These are phyloP conservation scores for Fusarium continuum DNA, from an alignment of 2,329 filamentous ascomycete genomes.

Conservation along the genomic window DNA sequence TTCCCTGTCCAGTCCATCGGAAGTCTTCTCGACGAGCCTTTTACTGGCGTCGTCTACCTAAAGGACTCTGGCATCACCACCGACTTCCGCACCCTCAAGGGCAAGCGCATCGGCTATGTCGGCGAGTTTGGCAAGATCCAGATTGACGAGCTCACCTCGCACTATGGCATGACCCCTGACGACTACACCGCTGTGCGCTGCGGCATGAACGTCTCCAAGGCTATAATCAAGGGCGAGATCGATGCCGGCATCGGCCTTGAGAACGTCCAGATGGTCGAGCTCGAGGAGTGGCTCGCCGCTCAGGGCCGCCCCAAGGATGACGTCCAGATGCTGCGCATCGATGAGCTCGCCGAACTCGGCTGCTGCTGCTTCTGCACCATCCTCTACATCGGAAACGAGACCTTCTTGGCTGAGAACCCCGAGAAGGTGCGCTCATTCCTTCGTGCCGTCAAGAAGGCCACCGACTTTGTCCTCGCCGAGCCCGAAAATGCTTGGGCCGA, in stretches of 20 bases:
- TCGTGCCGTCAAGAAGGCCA: conserved; percentile 77
- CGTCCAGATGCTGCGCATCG: conserved; percentile 83
- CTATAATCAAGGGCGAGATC: conserved; percentile 76
- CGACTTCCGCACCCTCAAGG: conserved; percentile 78
- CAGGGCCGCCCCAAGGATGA: conserved; percentile 72
- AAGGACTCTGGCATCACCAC: conserved; percentile 77
- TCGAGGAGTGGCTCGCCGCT: conserved; percentile 75
- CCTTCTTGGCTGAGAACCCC: conserved; percentile 71
- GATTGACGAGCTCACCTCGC: conserved; percentile 80
- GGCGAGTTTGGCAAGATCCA: conserved; percentile 86
- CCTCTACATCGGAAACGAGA: conserved; percentile 81
- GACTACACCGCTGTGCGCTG: conserved; percentile 82
- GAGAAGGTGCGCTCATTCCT: conserved; percentile 74
- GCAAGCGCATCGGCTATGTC: conserved; percentile 81
- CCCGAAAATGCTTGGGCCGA: conserved; percentile 72
- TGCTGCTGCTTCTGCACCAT: conserved; percentile 89
- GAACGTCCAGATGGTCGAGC: conserved; percentile 85
- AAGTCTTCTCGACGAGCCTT: conserved; percentile 80
- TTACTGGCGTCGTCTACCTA: conserved; percentile 81
- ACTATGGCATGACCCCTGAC: conserved; percentile 77
- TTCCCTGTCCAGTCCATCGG: conserved; percentile 79
- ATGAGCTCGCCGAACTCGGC: conserved; percentile 79
- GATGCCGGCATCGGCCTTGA: conserved; percentile 81
- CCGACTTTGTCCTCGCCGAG: conserved; percentile 73
- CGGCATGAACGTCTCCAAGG: conserved; percentile 83